A percentile compares a stretch with the other conserved stretches of the same genome.
Conservation (phyloP, 2,329 filamentous ascomycete genomes). For the Colletotrichum cordylinicola region DNA sequence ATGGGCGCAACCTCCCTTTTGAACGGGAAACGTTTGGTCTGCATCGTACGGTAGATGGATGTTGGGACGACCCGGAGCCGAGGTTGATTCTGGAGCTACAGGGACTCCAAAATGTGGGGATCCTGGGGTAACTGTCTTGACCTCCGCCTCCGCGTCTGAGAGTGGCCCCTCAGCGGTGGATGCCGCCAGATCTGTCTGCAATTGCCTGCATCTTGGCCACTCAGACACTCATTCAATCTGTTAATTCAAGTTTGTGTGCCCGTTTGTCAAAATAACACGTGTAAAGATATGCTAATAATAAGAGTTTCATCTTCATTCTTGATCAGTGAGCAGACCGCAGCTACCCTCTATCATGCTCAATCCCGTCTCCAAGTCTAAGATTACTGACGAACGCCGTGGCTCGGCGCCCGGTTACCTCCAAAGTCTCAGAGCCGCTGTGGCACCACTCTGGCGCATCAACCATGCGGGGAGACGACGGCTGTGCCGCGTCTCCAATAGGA, state of each 20-base stretch:
- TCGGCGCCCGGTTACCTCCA: not conserved
- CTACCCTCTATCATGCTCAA: not conserved
- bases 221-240: not conserved
- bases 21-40: constrained; percentile 6
- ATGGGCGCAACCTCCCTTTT: constrained; percentile 1
- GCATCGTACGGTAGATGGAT: constrained; percentile 9
- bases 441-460: not conserved
- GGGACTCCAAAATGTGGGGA: constrained; percentile 18
- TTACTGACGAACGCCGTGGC: not conserved
- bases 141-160: constrained; percentile 17
- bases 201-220: not conserved
- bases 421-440: not conserved
- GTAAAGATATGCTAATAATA: rapidly evolving
- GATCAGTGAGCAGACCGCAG: not conserved
- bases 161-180: not conserved
- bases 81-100: constrained; percentile 19
- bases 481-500: constrained; percentile 7
- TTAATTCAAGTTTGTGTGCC: not conserved
- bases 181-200: not conserved
- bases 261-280: not conserved
- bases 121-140: constrained; percentile 20
- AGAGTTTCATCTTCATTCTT: not conserved
- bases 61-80: constrained; percentile 17
- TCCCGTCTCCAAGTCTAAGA: not conserved
- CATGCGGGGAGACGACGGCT: not conserved